Evolutionary conservation across 116 monocot species (phyloP), one percentile per base, ranked within the genome.

Genomic region (Iris pallida): DNA sequence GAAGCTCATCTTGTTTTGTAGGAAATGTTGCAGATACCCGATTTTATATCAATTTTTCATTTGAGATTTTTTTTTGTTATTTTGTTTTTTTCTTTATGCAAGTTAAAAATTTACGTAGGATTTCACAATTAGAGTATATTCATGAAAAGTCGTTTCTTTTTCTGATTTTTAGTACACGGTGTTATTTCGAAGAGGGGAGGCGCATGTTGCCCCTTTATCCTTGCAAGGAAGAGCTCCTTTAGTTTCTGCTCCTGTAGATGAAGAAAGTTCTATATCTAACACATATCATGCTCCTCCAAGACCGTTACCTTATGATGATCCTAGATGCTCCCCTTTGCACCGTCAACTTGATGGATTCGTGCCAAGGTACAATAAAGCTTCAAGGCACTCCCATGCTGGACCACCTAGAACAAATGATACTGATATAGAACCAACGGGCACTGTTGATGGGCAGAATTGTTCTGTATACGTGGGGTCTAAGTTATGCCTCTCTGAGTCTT

Each of bases 291-390:
- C 85, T 79, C 90, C 87, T 61, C 94, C 90, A 11, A 85, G 82
- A 60, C 94, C 94, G 52, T 72, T 94, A 42, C 72, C 94, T 54
- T 94, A 80, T 64, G 90, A 94, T 79, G 90, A 94, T 71, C 94
- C 87, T 57, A 78, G 78, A 75, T 94, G 69, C 55, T 84, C 85
- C 11, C 55, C 8, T 20, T 19, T 59, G 7, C 72, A 71, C 5
- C 55, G 16, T 69, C 72, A 68, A 11, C 62, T 7, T 66, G 64
- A 53, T 45, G 71, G 71, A 42, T 71, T 81, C 49, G 43, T 69
- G 20, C 64, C 68, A 63, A 73, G 71, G 53, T 58, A 47, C 56
- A 66, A 64, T 16, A 88, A 88, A 66, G 46, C 73, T 45, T 87
- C 83, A 55, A 76, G 74, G 52, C 84, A 80, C 68, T 68, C 53